phyloP scores from a whole-genome alignment of 768 basidiomycete species.

The Lyophyllum decastes region DNA sequence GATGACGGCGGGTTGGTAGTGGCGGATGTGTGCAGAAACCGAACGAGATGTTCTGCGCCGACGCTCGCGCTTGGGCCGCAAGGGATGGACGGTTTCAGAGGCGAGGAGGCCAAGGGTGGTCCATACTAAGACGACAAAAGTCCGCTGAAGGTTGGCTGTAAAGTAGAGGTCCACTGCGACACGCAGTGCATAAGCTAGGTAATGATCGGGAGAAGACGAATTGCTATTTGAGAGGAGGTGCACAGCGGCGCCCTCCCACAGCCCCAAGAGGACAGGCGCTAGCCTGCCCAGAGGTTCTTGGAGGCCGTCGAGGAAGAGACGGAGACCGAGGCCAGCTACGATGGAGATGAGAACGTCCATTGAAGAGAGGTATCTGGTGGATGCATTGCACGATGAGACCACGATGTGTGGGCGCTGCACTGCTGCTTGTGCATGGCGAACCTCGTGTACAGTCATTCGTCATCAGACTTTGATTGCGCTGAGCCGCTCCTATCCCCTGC shows the following conservation, averaged over 20 bases:
- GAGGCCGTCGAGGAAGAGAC: conserved; percentile 32
- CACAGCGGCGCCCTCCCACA: conserved; percentile 70
- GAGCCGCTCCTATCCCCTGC: too few species aligned
- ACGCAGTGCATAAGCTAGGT: conserved; percentile 44
- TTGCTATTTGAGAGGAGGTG: conserved; percentile 36
- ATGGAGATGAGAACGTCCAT: conserved; percentile 47
- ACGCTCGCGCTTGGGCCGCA: conserved; percentile 27
- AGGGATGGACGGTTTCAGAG: conserved; percentile 33
- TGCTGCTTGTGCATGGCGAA: neutral
- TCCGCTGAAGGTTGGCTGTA: conserved; percentile 32
- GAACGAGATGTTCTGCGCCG: conserved; percentile 25
- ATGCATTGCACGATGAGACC: conserved; percentile 9
- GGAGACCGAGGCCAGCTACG: conserved; percentile 41
- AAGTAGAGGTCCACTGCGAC: conserved; percentile 43
- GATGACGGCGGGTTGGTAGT: conserved; percentile 25
- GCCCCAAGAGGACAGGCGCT: conserved; percentile 38
- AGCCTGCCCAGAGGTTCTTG: conserved; percentile 28
- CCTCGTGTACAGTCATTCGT: neutral
- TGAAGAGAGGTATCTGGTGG: conserved; percentile 4
- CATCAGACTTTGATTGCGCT: too few species aligned
- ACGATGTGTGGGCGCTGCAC: neutral
- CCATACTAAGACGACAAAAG: conserved; percentile 39
- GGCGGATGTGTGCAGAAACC: conserved; percentile 31
- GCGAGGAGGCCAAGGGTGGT: conserved; percentile 33
- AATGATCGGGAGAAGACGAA: conserved; percentile 35